These are phyloP conservation scores for Sclerotinia minor DNA, from an alignment of 2,329 filamentous ascomycete species.

Conservation along the genomic window DNA sequence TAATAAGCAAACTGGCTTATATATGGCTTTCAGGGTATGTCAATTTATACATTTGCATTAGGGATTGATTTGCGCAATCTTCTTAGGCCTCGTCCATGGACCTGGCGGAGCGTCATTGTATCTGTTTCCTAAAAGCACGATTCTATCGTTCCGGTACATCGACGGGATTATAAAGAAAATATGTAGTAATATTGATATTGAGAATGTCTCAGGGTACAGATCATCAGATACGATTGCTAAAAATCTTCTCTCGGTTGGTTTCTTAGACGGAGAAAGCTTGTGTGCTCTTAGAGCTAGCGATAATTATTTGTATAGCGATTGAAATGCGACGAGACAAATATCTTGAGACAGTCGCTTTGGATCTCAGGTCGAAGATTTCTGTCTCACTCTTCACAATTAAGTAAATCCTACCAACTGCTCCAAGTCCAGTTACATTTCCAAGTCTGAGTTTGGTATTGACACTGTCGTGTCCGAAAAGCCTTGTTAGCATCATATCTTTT, in stretches of 20 bases:
- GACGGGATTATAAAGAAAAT: background rate
- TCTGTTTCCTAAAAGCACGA: background rate
- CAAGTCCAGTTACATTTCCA: background rate
- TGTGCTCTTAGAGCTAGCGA: background rate
- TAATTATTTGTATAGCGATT: background rate
- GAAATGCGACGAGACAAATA: background rate
- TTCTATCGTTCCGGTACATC: background rate
- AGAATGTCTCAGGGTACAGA: constrained; percentile 2
- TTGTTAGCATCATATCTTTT: background rate
- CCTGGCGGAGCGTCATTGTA: constrained; percentile 45
- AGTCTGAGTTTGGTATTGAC: background rate
- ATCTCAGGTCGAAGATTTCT: background rate
- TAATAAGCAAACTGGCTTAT: no score
- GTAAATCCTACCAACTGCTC: background rate
- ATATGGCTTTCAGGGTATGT: background rate
- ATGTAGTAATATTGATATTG: constrained; percentile 11
- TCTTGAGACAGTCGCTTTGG: background rate
- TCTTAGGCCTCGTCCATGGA: constrained; percentile 53
- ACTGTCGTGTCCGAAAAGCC: background rate
- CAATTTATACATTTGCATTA: constrained; percentile 45
- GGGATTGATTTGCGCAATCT: constrained; percentile 55
- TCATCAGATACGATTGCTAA: background rate
- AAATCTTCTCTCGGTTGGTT: background rate
- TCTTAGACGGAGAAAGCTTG: background rate
- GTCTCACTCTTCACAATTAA: background rate